These are phyloP conservation scores for Paramecium tetraurelia DNA, from an alignment of 73 alveolate genomes.

Conservation along the genomic window DNA sequence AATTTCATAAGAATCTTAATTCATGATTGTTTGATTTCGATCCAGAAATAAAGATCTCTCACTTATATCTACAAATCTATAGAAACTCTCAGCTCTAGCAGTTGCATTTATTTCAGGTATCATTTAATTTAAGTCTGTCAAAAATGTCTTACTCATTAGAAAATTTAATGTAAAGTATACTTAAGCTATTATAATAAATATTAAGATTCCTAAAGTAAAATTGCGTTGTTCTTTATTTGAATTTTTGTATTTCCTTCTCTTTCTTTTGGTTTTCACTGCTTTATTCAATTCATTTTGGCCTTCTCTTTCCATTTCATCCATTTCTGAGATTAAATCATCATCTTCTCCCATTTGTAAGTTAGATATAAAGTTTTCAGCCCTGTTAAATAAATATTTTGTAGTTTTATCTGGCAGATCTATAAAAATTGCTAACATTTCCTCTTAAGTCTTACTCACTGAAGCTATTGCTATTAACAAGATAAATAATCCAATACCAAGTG, in stretches of 20 bases:
- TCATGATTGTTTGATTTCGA: not conserved
- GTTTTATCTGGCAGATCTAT: conserved; percentile 46
- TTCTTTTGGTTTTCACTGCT: not conserved
- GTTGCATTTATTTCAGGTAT: conserved; percentile 56
- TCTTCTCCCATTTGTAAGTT: conserved; percentile 60
- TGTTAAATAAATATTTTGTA: not conserved
- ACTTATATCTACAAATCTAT: conserved; percentile 28
- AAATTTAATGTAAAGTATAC: conserved; percentile 23
- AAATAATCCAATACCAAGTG: not conserved
- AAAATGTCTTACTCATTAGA: not conserved
- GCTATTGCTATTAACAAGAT: not conserved
- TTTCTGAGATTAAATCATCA: conserved; percentile 41
- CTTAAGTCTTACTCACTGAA: conserved; percentile 15
- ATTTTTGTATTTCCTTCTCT: conserved; percentile 14
- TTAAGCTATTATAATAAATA: not conserved
- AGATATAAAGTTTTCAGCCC: conserved; percentile 47
- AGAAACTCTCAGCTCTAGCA: conserved; percentile 50
- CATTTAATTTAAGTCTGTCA: not conserved
- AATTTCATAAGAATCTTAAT: not conserved
- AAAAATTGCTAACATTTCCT: conserved; percentile 33
- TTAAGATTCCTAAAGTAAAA: not conserved
- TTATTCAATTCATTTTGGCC: conserved; percentile 13
- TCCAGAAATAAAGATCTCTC: conserved; percentile 45
- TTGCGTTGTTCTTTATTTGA: not conserved
- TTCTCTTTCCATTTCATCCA: conserved; percentile 28